Evolutionary conservation across 2,329 filamentous ascomycete genomes (phyloP), one percentile per base, ranked within the genome.

Genomic region (Aspergillus sp.): DNA sequence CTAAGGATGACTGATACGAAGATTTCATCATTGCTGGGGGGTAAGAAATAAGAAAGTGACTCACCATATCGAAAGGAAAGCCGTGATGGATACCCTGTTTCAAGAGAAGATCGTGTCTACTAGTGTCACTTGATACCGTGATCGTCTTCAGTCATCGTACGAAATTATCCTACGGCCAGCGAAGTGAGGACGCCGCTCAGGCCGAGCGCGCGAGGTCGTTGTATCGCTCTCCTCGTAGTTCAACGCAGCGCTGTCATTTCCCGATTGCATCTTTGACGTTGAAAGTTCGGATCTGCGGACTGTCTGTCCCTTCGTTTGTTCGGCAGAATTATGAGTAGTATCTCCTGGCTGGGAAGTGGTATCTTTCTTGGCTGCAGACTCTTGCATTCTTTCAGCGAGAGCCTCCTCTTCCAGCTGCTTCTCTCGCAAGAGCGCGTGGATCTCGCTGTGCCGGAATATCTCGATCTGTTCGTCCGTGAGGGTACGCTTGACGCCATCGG

Each of bases 1-100:
- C 89, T 95, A 95, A 95, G 90, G 90, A 95, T 95, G 90, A 95
- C 89, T 88, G 59, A 91, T 92, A 91, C 81, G 76, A 82, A 75
- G 73, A 79, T 91, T 85, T 94, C 90, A 93, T 95, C 90, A 93
- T 87, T 66, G 66, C 63, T 51, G 38, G 43, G 22, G 19, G 33
- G 51, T 52, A 38, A 48, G 43, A 47, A 19, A 49, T 51, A 52
- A 47, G 30, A 42, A 38, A 44, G 14, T 49, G 41, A 60, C 57
- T 61, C 32, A 59, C 57, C 42, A 47, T 35, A 16, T 26, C 14
- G 13, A n/a, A 17, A 38, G 35, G 35, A 38, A 4, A 38, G 11
- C 4, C 14, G 3, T 16, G n/a, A 41, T 9, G 26, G 11, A 46
- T 36, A 4, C 13, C 32, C 16, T 32, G 19, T n/a, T 46, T 17